Percentiles rank a stretch among this genome's conserved stretches.
Conservation (phyloP, 2,329 filamentous ascomycete genomes). For the Penicillium occitanis region DNA sequence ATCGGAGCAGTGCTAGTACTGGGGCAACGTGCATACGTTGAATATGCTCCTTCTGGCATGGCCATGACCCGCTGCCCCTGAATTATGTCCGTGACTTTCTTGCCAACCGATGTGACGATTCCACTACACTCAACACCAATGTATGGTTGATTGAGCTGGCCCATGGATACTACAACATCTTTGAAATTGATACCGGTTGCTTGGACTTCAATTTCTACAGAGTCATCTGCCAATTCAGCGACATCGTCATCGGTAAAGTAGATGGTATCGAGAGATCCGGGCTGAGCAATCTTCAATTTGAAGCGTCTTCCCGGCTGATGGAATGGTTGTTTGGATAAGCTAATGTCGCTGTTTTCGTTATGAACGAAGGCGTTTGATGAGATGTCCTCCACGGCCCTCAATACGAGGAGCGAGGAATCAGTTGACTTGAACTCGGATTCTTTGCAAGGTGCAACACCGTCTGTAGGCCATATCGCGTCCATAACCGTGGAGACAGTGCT, state of each 20-base stretch:
- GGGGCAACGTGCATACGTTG: slow-evolving; percentile 28
- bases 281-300: slow-evolving; percentile 25
- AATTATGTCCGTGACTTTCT: slow-evolving; percentile 31
- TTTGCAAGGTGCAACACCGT: slow-evolving; percentile 19
- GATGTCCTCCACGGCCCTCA: slow-evolving; percentile 25
- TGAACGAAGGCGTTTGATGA: slow-evolving; percentile 27
- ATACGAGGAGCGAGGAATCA: slow-evolving; percentile 25
- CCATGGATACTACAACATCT: slow-evolving; percentile 20
- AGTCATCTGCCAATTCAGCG: slow-evolving; percentile 18
- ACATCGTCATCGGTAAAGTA: slow-evolving; percentile 29
- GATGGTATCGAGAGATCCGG: slow-evolving; percentile 28
- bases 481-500: slow-evolving; percentile 13
- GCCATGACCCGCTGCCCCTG: slow-evolving; percentile 44
- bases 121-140: slow-evolving; percentile 44
- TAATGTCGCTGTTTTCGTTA: slow-evolving; percentile 28
- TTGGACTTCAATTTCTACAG: slow-evolving; percentile 16
- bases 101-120: slow-evolving; percentile 33
- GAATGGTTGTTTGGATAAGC: slow-evolving; percentile 26
- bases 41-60: slow-evolving; percentile 27
- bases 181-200: slow-evolving; percentile 20
- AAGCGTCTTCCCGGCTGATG: slow-evolving; percentile 25
- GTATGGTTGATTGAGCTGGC: slow-evolving; percentile 17
- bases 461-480: slow-evolving; percentile 24
- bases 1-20: slow-evolving; percentile 13
- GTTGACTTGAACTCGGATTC: slow-evolving; percentile 29